Conservation (phyloP, 768 basidiomycete genomes). For the Mycena filopes region DNA sequence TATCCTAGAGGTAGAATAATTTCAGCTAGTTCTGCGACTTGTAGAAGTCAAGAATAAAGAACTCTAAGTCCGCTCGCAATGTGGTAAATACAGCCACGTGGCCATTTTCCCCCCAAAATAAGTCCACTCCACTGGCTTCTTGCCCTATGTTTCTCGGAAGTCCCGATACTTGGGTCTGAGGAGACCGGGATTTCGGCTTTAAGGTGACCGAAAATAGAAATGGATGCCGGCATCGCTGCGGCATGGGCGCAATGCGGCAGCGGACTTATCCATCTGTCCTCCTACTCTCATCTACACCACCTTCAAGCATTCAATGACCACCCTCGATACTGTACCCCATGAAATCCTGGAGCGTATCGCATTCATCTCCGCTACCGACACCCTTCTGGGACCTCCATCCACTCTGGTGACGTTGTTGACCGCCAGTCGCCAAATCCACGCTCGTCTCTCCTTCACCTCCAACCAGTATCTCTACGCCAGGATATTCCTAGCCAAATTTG, state of each 20-base stretch:
- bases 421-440: slow-evolving; percentile 59
- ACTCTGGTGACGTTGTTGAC: slow-evolving; percentile 65
- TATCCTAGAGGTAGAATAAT: not conserved
- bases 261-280: slow-evolving; percentile 7
- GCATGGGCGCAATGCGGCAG: slow-evolving; percentile 19
- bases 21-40: not conserved
- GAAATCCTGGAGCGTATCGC: slow-evolving; percentile 87
- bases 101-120: not conserved
- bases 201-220: slow-evolving; percentile 13
- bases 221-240: slow-evolving; percentile 17
- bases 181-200: slow-evolving; percentile 9
- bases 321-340: slow-evolving; percentile 67
- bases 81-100: too few relatives aligned
- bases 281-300: slow-evolving; percentile 21
- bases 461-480: slow-evolving; percentile 81
- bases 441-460: slow-evolving; percentile 57
- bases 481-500: slow-evolving; percentile 77
- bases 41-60: too few relatives aligned
- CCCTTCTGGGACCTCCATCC: slow-evolving; percentile 69
- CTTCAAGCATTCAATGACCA: slow-evolving; percentile 15
- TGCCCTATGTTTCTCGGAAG: too few relatives aligned
- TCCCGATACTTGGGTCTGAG: too few relatives aligned
- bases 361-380: slow-evolving; percentile 64
- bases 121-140: not conserved
- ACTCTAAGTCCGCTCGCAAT: too few relatives aligned